These are phyloP conservation scores for Metschnikowia koreensis DNA, from an alignment of 805 yeast genomes.

Conservation along the genomic window DNA sequence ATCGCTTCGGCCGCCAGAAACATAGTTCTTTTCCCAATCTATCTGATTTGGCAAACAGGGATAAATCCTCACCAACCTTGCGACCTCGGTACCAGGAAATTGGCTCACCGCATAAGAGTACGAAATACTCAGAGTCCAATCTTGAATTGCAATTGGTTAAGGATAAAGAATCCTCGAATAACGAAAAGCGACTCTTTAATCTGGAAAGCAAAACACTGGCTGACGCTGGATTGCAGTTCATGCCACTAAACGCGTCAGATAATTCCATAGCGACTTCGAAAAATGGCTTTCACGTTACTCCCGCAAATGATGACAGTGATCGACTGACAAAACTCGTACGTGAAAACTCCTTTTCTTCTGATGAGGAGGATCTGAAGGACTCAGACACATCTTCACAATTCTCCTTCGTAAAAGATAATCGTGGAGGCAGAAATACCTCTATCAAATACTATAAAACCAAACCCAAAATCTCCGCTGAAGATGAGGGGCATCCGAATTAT, in stretches of 20 bases:
- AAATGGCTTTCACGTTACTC: not conserved
- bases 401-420: slow-evolving; percentile 48
- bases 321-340: not conserved
- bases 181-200: not conserved
- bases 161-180: not conserved
- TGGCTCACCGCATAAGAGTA: too few species aligned
- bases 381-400: slow-evolving; percentile 35
- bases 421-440: slow-evolving; percentile 52
- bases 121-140: not conserved
- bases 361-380: slow-evolving; percentile 13
- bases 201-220: not conserved
- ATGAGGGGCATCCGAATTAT: slow-evolving; percentile 15
- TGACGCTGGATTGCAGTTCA: not conserved
- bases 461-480: not conserved
- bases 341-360: not conserved
- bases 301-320: not conserved
- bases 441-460: slow-evolving; percentile 49
- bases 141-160: not conserved
- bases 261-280: slow-evolving; percentile 4
- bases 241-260: not conserved
- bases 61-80: not conserved
- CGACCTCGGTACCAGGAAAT: not conserved
- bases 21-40: not conserved
- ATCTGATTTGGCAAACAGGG: slow-evolving; percentile 3
- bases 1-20: not conserved